These are phyloP conservation scores for Lactifluus pinguis DNA, from an alignment of 768 basidiomycete genomes.

Conservation along the genomic window DNA sequence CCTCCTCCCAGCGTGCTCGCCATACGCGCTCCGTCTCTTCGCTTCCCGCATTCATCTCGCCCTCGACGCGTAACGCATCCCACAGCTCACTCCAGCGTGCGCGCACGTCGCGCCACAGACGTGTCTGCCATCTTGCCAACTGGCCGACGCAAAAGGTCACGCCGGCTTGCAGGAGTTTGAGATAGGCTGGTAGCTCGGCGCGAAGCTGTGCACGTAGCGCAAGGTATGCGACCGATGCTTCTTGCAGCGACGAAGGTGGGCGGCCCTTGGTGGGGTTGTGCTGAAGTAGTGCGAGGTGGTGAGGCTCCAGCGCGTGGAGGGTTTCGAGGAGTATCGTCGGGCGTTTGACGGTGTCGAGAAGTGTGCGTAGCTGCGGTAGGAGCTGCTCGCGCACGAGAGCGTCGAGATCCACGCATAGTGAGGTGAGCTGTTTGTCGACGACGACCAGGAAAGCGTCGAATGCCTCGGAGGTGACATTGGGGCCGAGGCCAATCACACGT, in stretches of 20 bases:
- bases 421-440: conserved; percentile 45
- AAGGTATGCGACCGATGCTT: conserved; percentile 68
- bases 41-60: conserved; percentile 44
- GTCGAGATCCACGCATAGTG: conserved; percentile 46
- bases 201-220: conserved; percentile 67
- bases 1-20: conserved; percentile 59
- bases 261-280: conserved; percentile 56
- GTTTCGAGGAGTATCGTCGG: conserved; percentile 60
- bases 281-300: conserved; percentile 61
- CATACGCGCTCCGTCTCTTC: conserved; percentile 67
- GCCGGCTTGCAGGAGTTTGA: conserved; percentile 51
- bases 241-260: conserved; percentile 56
- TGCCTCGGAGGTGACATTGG: conserved; percentile 22
- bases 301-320: conserved; percentile 63
- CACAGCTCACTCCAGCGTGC: conserved; percentile 74
- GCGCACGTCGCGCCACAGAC: conserved; percentile 51
- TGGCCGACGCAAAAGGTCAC: conserved; percentile 42
- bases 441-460: conserved; percentile 41
- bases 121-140: conserved; percentile 47
- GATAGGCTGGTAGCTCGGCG: conserved; percentile 59
- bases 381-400: conserved; percentile 43
- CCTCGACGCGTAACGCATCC: conserved; percentile 43
- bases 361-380: conserved; percentile 46
- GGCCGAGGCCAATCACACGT: conserved; percentile 22
- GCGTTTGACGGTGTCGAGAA: conserved; percentile 50